Percentiles rank a stretch among this genome's conserved stretches.
phyloP scores from a whole-genome alignment of 805 yeast genomes.

The Crinitomyces ghanaensis region DNA sequence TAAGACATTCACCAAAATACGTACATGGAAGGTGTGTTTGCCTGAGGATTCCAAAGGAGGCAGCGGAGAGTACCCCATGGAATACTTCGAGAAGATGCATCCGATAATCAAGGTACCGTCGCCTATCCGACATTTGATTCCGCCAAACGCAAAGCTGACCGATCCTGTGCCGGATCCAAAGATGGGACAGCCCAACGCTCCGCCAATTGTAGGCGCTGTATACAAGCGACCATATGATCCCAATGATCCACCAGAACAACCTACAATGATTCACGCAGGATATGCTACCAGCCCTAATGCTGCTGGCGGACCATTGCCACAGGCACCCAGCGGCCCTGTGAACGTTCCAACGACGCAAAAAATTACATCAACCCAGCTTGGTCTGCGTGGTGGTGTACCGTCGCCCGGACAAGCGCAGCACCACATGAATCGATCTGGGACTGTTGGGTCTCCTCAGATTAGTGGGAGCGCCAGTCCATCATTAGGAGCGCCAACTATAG shows the following conservation, averaged over 20 bases:
- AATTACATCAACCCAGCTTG: no score
- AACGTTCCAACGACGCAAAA: no score
- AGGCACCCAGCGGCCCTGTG: background rate
- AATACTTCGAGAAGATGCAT: conserved; percentile 60
- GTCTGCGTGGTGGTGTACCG: no score
- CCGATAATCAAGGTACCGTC: conserved; percentile 70
- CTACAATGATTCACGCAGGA: conserved; percentile 13
- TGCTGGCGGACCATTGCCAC: background rate
- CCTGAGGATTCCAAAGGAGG: conserved; percentile 78
- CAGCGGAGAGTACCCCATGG: conserved; percentile 38
- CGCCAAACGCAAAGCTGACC: conserved; percentile 56
- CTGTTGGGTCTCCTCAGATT: no score
- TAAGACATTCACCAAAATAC: conserved; percentile 81
- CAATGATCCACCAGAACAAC: conserved; percentile 47
- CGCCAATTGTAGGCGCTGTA: conserved; percentile 91
- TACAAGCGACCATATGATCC: conserved; percentile 64
- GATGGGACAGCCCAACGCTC: conserved; percentile 74
- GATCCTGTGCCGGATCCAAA: conserved; percentile 78
- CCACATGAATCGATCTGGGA: no score
- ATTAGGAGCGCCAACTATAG: no score
- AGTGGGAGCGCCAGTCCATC: no score
- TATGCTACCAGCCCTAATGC: background rate
- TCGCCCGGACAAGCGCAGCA: no score
- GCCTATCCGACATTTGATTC: conserved; percentile 69
- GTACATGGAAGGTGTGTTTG: conserved; percentile 97